phyloP scores from a whole-genome alignment of 2,329 filamentous ascomycete species.

The Aureobasidium leucospermi region DNA sequence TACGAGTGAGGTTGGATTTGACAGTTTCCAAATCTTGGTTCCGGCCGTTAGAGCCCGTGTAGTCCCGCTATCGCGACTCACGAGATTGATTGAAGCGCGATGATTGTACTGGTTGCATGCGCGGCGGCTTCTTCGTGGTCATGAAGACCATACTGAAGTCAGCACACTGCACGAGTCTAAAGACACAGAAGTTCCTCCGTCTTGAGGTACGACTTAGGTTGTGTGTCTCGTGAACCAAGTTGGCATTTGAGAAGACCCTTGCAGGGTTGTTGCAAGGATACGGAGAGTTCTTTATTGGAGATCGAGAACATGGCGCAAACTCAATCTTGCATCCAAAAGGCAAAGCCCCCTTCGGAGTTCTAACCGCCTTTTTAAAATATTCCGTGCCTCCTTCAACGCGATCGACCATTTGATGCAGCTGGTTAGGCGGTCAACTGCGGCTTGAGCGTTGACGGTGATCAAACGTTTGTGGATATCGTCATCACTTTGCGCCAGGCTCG shows the following conservation, averaged over 20 bases:
- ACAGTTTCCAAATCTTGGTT: conserved; percentile 4
- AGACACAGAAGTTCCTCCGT: background rate
- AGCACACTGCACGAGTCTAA: background rate
- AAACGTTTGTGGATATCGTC: background rate
- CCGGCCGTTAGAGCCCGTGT: conserved; percentile 3
- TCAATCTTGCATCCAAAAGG: conserved; percentile 12
- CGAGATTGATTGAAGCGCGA: background rate
- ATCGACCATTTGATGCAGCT: background rate
- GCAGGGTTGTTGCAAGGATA: conserved; percentile 1
- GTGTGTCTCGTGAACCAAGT: background rate
- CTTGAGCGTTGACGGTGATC: background rate
- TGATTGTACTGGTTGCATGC: background rate
- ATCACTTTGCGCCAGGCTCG: background rate
- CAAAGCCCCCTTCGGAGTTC: background rate
- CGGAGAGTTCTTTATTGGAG: background rate
- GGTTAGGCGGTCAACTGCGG: background rate
- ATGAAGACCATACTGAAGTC: background rate
- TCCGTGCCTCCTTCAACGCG: background rate
- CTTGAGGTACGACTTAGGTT: background rate
- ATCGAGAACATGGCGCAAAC: conserved; percentile 9
- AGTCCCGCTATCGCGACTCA: background rate
- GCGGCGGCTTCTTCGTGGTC: background rate
- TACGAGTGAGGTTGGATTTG: conserved; percentile 8
- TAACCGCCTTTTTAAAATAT: background rate
- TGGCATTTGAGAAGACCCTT: background rate